A percentile compares a stretch with the other conserved stretches of the same genome.
These are phyloP conservation scores for Neurospora sp. DNA, from an alignment of 495 filamentous ascomycete species.

Conservation along the genomic window DNA sequence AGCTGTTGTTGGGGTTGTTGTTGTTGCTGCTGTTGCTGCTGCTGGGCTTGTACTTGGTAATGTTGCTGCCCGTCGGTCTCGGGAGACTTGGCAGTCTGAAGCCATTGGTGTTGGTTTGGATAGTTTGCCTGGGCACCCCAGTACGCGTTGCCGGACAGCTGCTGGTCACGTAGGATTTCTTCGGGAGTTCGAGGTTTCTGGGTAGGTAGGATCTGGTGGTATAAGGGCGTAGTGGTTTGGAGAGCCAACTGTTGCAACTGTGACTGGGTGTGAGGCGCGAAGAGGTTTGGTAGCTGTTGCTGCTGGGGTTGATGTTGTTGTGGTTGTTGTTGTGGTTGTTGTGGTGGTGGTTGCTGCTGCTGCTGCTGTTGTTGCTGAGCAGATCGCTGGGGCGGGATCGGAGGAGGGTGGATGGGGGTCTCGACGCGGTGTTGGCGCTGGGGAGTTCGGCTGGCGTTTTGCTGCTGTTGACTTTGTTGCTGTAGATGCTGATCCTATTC, in stretches of 20 bases:
- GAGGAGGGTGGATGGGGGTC: conserved; percentile 13
- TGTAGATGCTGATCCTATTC: neutral
- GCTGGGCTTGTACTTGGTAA: neutral
- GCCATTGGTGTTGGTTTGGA: neutral
- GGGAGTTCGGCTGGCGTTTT: neutral
- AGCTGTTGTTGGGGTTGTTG: neutral
- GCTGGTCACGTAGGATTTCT: neutral
- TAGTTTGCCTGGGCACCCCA: neutral
- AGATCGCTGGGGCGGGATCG: conserved; percentile 2
- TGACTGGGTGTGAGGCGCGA: neutral
- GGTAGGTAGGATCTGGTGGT: conserved; percentile 2
- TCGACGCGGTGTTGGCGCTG: conserved; percentile 4
- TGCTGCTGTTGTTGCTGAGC: conserved; percentile 8
- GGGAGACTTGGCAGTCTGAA: neutral
- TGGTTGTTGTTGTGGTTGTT: neutral
- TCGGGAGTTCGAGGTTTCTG: conserved; percentile 2
- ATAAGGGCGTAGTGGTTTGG: neutral
- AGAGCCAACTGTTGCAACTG: neutral
- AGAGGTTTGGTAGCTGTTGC: conserved; percentile 3
- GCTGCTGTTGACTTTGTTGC: neutral
- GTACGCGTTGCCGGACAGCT: neutral
- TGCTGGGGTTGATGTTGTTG: conserved; percentile 8
- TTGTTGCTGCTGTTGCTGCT: conserved; percentile 1
- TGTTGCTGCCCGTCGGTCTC: neutral
- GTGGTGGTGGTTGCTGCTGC: neutral